These are phyloP conservation scores for Xylogone sp. DNA, from an alignment of 2,329 filamentous ascomycete species.

Conservation along the genomic window DNA sequence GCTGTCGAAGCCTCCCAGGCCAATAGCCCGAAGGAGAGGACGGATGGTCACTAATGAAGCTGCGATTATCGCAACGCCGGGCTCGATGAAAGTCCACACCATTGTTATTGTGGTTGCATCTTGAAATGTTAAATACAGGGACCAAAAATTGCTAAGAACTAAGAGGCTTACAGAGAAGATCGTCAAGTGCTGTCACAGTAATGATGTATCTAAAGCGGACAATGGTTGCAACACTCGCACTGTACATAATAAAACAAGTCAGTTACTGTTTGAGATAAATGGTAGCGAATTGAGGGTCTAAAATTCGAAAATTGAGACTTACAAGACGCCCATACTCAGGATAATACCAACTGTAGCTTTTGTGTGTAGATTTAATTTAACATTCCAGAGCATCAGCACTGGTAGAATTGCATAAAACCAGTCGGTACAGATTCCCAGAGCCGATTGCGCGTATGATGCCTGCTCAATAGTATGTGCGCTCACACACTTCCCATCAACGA, in stretches of 20 bases:
- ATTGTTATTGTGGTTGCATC: conserved; percentile 45
- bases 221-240: conserved; percentile 51
- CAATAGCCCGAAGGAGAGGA: conserved; percentile 40
- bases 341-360: conserved; percentile 31
- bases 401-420: conserved; percentile 41
- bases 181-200: conserved; percentile 5
- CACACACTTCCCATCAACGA: conserved; percentile 9
- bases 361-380: conserved; percentile 35
- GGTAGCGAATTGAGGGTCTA: not conserved
- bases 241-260: conserved; percentile 23
- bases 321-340: conserved; percentile 16
- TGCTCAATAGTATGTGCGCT: conserved; percentile 4
- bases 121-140: not conserved
- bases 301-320: not conserved
- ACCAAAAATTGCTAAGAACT: not conserved
- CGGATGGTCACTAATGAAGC: conserved; percentile 52
- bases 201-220: conserved; percentile 36
- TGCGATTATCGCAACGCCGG: conserved; percentile 51
- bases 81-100: conserved; percentile 55
- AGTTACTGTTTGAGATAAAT: too few relatives aligned
- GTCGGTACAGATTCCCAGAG: conserved; percentile 41
- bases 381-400: conserved; percentile 37
- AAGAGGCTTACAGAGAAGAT: conserved; percentile 8
- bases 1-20: conserved; percentile 7
- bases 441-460: conserved; percentile 34